Evolutionary conservation across 1,284 basidiomycete genomes (phyloP).

Genomic region (Ustilago bromivora): DNA sequence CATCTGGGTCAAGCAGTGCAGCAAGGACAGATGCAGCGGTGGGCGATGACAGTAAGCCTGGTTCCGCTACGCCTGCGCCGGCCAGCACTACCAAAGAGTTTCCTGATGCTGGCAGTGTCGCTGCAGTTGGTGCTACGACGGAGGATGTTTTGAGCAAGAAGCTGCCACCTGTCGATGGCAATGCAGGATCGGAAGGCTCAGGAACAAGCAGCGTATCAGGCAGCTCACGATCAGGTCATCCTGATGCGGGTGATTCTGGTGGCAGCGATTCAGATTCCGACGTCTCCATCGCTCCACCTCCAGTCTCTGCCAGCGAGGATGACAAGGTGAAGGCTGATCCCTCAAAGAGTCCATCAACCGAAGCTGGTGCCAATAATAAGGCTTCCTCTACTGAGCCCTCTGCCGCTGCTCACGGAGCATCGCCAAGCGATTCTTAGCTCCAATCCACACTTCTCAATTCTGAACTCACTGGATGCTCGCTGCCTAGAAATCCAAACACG

Average conservation of each 20-base stretch:
- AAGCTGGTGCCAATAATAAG: background rate
- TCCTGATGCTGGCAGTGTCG: background rate
- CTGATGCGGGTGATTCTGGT: constrained; percentile 26
- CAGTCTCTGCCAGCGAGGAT: background rate
- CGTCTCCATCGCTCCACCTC: constrained; percentile 9
- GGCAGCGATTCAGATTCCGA: constrained; percentile 41
- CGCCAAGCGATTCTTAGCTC: background rate
- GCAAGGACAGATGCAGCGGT: background rate
- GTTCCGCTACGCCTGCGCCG: constrained; percentile 7
- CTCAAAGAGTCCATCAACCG: background rate
- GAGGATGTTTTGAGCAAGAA: constrained; percentile 5
- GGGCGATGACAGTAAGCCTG: constrained; percentile 9
- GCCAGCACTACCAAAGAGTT: background rate
- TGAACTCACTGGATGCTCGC: background rate
- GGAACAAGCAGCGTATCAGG: constrained; percentile 36
- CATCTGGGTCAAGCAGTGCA: background rate
- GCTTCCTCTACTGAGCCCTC: background rate
- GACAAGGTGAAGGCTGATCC: background rate
- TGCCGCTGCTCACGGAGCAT: background rate
- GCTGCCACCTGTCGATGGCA: background rate
- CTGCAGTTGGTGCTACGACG: background rate
- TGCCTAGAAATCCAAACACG: background rate
- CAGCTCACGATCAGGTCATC: constrained; percentile 27
- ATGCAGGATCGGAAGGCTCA: constrained; percentile 21
- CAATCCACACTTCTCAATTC: background rate